These are phyloP conservation scores for Mucor velutinosus DNA, from an alignment of 371 early-diverging fungal genomes.

Conservation along the genomic window DNA sequence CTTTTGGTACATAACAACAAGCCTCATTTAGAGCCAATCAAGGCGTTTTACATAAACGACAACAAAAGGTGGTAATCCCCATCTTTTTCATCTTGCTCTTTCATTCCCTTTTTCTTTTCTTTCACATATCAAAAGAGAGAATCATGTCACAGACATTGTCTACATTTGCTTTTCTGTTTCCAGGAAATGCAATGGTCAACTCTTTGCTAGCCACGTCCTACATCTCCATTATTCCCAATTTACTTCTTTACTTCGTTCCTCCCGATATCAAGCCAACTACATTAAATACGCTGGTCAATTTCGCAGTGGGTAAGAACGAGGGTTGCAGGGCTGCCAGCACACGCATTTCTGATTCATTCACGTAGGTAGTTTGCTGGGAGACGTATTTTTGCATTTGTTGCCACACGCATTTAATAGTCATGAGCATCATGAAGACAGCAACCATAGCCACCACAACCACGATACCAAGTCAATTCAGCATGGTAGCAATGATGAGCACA, in stretches of 20 bases:
- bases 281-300: conserved; percentile 77
- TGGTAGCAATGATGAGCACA: conserved; percentile 39
- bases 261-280: conserved; percentile 72
- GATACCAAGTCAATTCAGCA: background rate
- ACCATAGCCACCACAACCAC: conserved; percentile 16
- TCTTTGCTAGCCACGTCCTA: conserved; percentile 81
- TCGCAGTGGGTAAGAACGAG: conserved; percentile 68
- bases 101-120: background rate
- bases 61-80: background rate
- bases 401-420: conserved; percentile 70
- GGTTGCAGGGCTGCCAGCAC: background rate
- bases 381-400: conserved; percentile 83
- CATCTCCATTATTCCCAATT: conserved; percentile 83
- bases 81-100: background rate
- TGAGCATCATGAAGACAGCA: conserved; percentile 24
- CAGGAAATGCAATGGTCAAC: conserved; percentile 67
- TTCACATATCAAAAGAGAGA: background rate
- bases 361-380: conserved; percentile 76
- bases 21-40: conserved; percentile 4
- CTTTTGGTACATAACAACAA: background rate
- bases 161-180: conserved; percentile 58
- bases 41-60: background rate
- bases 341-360: background rate
- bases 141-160: background rate
- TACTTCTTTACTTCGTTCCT: conserved; percentile 81